Conservation (phyloP, 2,329 filamentous ascomycete species). For the Ampelomyces quisqualis region DNA sequence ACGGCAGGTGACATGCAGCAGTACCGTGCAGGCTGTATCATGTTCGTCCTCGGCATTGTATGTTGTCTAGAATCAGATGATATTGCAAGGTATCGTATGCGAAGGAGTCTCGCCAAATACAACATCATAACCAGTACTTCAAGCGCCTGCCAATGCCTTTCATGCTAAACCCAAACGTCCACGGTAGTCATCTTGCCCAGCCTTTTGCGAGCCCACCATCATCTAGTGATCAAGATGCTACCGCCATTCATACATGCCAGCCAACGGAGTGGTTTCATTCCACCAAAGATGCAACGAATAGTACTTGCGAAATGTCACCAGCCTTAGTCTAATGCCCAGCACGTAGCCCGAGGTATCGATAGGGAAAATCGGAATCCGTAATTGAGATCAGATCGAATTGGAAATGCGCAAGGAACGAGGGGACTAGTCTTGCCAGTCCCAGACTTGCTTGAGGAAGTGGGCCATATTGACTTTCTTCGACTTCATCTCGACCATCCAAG, state of each 20-base stretch:
- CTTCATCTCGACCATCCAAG: conserved; percentile 97
- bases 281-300: neutral
- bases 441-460: conserved; percentile 89
- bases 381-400: conserved; percentile 7
- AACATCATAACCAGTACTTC: conserved; percentile 18
- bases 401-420: neutral
- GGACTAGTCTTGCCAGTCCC: conserved; percentile 82
- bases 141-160: conserved; percentile 38
- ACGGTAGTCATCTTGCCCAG: neutral
- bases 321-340: conserved; percentile 37
- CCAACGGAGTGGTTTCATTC: neutral
- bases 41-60: neutral
- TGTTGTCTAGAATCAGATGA: conserved; percentile 3
- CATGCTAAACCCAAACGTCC: conserved; percentile 1
- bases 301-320: neutral
- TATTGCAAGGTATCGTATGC: conserved; percentile 16
- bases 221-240: neutral
- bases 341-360: conserved; percentile 35
- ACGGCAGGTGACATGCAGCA: neutral
- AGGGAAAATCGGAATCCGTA: conserved; percentile 11
- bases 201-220: neutral
- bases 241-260: neutral
- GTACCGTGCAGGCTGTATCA: neutral
- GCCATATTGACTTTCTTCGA: conserved; percentile 96
- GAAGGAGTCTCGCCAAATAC: conserved; percentile 21